A percentile compares a stretch with the other conserved stretches of the same genome.
Evolutionary conservation across 495 filamentous ascomycete species (phyloP).

Genomic region (Daldinia bambusicola): DNA sequence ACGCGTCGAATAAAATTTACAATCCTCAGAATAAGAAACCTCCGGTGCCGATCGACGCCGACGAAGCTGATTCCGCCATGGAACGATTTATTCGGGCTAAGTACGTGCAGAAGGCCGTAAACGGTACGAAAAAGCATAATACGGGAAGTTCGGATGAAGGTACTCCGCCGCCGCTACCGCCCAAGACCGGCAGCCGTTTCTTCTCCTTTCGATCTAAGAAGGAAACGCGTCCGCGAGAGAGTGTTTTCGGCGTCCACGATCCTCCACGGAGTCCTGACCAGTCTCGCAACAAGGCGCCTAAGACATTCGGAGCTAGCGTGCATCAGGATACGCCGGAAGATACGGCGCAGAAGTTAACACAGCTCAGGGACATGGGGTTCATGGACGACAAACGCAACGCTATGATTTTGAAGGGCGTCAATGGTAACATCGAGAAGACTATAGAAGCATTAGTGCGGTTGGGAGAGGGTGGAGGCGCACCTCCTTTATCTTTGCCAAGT

Average conservation of each 20-base stretch:
- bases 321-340: constrained; percentile 52
- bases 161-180: constrained; percentile 81
- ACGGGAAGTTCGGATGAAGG: constrained; percentile 63
- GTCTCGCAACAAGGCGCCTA: constrained; percentile 67
- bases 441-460: constrained; percentile 84
- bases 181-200: constrained; percentile 82
- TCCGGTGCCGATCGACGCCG: constrained; percentile 83
- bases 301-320: constrained; percentile 74
- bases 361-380: constrained; percentile 92
- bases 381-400: constrained; percentile 81
- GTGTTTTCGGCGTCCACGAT: constrained; percentile 26
- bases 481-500: constrained; percentile 51
- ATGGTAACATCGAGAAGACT: constrained; percentile 84
- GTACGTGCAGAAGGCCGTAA: constrained; percentile 71
- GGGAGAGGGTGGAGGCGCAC: constrained; percentile 70
- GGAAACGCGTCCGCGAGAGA: constrained; percentile 52
- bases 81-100: constrained; percentile 94
- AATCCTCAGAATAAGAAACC: constrained; percentile 86
- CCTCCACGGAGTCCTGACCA: constrained; percentile 44
- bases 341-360: constrained; percentile 75
- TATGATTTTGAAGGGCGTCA: constrained; percentile 78
- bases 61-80: constrained; percentile 91
- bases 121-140: constrained; percentile 53
- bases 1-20: constrained; percentile 82
- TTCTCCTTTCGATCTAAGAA: constrained; percentile 68